Evolutionary conservation across 495 filamentous ascomycete genomes (phyloP), one percentile per base, ranked within the genome.

Genomic region (Neurospora sp.): DNA sequence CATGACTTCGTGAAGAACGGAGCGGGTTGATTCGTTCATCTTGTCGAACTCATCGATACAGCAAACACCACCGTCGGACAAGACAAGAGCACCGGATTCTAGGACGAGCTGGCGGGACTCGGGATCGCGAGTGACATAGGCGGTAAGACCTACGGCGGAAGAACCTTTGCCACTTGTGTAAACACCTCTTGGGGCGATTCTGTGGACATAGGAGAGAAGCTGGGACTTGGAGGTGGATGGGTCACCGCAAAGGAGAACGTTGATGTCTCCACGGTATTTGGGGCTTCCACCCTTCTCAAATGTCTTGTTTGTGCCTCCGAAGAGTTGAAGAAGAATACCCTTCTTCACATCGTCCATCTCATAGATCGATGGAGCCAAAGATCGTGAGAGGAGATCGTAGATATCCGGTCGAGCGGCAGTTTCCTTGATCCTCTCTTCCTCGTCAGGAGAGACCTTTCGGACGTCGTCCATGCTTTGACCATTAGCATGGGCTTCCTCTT

Each of bases 11-110:
- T 99, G 96, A 41, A 99, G 87, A 11, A 98, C 96, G 4, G 94
- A 97, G 41, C 96, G 91, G 0, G 96, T 98, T 35, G 94, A 89
- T 72, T 99, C 96, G 71, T 92, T 94, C 96, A 99, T 99, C 82
- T 99, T 99, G 85, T 99, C 96, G 76, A 99, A 99, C 81, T 99
- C 96, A 77, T 99, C 96, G 81, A 99, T 99, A 80, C 96, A 99
- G 86, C 96, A 99, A 73, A 97, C 92, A 80, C 96, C 96, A 38
- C 96, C 96, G 79, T 99, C 96, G 2, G 94, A 97, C 69, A 99
- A 86, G 54, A 99, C 96, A 39, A 99, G 87, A 14, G 96, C 96
- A 78, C 96, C 96, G 16, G 95, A 98, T 77, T 99, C 96, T 72
- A 99, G 93, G 2, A 99, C 96, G 41, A 98, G 88, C 80, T 98